Base-by-base conservation (phyloP, 768 basidiomycete species). In the Coprinopsis cinerea region DNA sequence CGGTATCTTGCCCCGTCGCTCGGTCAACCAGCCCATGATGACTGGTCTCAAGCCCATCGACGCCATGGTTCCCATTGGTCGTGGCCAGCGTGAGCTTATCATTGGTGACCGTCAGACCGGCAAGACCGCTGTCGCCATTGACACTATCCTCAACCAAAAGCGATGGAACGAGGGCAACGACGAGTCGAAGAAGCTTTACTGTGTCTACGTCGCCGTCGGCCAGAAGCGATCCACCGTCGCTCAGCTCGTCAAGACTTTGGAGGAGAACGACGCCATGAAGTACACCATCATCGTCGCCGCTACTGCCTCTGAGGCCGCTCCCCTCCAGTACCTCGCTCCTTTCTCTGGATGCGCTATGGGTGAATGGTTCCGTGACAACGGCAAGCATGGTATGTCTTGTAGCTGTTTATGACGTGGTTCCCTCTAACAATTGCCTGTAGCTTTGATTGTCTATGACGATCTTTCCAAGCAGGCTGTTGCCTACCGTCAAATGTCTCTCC, bases 301-400 rank as follows among this genome's bases (percentile, higher is more conserved):
- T 59, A 99, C 96, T 52, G 96, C 96, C 50, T 97, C 94, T 23
- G 96, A 99, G 77, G 96, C 96, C 62, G 96, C 96, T 59, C 96
- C 96, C 59, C 81, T 99, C 50, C 96, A 99, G 69, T 99, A 97
- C 76, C 89, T 99, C 61, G 96, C 96, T 63, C 96, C 96, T 59
- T 99, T 99, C 92, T 95, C 96, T 59, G 96, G 96, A 56, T 95
- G 92, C 73, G 96, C 96, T 63, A 99, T 99, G 93, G 96, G 96
- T 69, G 96, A 99, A 76, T 99, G 95, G 95, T 99, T 99, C 96
- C 90, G 92, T 74, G 96, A 99, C 76, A 99, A 99, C 70, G 95
- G 93, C 77, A 97, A 95, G 77, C 96, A 99, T 72, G 94, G 88
- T 88, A 62, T 48, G 83, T 13, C 14, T 41, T 42, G 18, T 11